Evolutionary conservation across 208 protist genomes (phyloP).

Genomic region (Acanthamoeba royreba): DNA sequence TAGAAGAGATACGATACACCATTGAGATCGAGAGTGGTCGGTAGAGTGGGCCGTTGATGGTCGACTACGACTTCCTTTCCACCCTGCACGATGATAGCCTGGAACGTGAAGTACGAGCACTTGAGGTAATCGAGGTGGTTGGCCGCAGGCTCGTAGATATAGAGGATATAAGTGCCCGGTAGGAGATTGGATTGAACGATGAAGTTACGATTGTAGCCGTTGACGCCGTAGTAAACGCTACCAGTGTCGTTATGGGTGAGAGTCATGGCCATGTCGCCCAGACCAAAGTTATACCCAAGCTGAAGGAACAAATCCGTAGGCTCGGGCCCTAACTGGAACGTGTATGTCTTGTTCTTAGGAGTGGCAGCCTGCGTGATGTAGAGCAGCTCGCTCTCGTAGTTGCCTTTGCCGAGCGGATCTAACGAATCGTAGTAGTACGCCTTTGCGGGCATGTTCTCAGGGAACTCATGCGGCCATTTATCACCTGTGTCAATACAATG

Average conservation of each 20-base stretch:
- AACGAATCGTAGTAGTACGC: slow-evolving; percentile 39
- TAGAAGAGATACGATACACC: slow-evolving; percentile 10
- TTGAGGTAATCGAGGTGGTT: slow-evolving; percentile 20
- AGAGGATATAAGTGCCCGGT: slow-evolving; percentile 6
- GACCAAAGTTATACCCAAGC: slow-evolving; percentile 42
- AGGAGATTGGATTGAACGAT: background rate
- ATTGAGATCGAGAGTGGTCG: slow-evolving; percentile 13
- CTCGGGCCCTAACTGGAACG: slow-evolving; percentile 31
- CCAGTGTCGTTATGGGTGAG: slow-evolving; percentile 18
- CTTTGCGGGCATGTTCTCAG: slow-evolving; percentile 31
- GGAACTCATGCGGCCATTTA: slow-evolving; percentile 24
- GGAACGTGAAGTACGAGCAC: slow-evolving; percentile 51
- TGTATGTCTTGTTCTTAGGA: slow-evolving; percentile 8
- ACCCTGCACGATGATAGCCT: background rate
- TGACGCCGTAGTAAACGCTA: slow-evolving; percentile 4
- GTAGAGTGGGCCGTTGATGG: background rate
- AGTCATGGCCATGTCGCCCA: slow-evolving; percentile 41
- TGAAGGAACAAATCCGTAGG: slow-evolving; percentile 1
- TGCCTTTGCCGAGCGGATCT: background rate
- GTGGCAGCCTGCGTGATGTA: slow-evolving; percentile 1
- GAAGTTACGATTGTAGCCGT: slow-evolving; percentile 42
- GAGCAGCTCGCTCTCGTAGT: background rate
- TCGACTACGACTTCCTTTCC: background rate
- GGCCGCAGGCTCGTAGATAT: slow-evolving; percentile 27
- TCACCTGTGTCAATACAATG: slow-evolving; percentile 7